Base-by-base conservation (phyloP, 2,329 filamentous ascomycete genomes). In the Ophiocordyceps polyrhachis-furcata region DNA sequence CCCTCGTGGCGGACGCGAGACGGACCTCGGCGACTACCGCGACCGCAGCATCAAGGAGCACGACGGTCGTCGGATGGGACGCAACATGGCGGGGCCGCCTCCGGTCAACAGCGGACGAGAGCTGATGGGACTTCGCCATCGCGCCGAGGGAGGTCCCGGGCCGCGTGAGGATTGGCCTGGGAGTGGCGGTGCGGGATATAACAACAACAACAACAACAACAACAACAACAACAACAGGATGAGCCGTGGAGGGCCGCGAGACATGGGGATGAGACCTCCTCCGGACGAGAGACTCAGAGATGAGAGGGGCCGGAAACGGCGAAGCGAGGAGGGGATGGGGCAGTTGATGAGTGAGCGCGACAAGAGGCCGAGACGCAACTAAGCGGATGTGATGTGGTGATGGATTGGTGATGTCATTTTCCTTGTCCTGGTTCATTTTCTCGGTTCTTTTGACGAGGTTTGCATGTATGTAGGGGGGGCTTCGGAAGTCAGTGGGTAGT, bases 281-380 rank as follows among this genome's bases (percentile, higher is more conserved):
- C 53, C 59, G 5, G 57, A 58, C 45, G 57, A 61, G 44, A 56
- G 60, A 32, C 48, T 53, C 44, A 52, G 59, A 49, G 55, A 62
- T 43, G 62, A 65, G 31, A 59, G 62, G 14, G 56, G 59, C 31
- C 57, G 62, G 47, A 59, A 64, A 53, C 52, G 62, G 47, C 53
- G 60, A 53, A 73, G 69, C 50, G 71, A 73, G 48, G 71, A 73
- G 44, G 65, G 65, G 19, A 53, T 56, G n/a, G 62, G 59, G 32
- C 50, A 51, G 19, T 47, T 59, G 49, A 50, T 55, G 15, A 65
- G 56, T 52, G 69, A 73, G 37, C 62, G 68, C 47, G 71, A 76
- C 48, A 76, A 76, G 63, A 64, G 73, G 56, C 65, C 61, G 49
- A 66, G 73, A 57, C 66, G 68, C 28, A 28, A 28, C 31, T 47